phyloP scores from a whole-genome alignment of 2,329 filamentous ascomycete species.

The Colletotrichum coccodes region DNA sequence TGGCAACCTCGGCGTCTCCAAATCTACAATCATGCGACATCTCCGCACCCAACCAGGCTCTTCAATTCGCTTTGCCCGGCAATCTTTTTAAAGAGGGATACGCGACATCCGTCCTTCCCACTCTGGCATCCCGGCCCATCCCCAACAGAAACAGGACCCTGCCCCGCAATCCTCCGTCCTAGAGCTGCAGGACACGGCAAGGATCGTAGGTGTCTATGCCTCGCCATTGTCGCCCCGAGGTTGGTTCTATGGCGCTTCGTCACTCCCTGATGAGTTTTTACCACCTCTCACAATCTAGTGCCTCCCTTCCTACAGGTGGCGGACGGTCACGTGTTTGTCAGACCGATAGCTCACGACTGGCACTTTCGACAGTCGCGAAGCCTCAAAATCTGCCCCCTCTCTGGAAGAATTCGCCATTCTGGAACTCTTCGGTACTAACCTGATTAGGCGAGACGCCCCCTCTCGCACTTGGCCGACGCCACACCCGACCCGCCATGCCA shows the following conservation, averaged over 20 bases:
- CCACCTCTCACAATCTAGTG: background rate
- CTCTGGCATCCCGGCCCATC: conserved; percentile 29
- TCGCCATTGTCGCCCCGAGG: conserved; percentile 8
- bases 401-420: conserved; percentile 10
- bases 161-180: conserved; percentile 29
- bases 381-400: background rate
- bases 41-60: conserved; percentile 1
- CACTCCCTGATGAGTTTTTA: background rate
- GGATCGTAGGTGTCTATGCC: conserved; percentile 19
- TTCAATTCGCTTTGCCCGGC: conserved; percentile 1
- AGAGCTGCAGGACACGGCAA: conserved; percentile 19
- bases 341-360: background rate
- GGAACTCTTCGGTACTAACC: conserved; percentile 24
- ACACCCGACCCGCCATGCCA: conserved; percentile 29
- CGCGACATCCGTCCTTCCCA: conserved; percentile 22
- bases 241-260: background rate
- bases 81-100: conserved; percentile 15
- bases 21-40: background rate
- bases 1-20: conserved; percentile 18
- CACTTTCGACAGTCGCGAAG: background rate
- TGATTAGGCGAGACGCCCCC: background rate
- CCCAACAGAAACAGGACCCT: conserved; percentile 34
- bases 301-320: conserved; percentile 1
- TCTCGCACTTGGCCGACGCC: conserved; percentile 19
- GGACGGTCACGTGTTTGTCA: background rate